Conservation (phyloP, 1,284 basidiomycete genomes). For the Ganoderma meredithae region DNA sequence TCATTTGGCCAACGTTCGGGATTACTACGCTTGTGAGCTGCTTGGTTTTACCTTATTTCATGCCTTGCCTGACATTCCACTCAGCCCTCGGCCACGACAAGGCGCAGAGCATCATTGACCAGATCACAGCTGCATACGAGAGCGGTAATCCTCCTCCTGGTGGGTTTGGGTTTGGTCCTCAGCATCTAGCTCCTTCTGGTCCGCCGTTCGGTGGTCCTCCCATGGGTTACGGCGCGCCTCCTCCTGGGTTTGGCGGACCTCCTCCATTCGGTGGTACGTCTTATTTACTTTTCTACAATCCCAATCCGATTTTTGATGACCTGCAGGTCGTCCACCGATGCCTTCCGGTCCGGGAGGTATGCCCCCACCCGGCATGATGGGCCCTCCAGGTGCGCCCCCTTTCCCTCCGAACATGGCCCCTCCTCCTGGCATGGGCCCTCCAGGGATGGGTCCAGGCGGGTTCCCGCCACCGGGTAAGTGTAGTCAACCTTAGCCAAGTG, state of each 20-base stretch:
- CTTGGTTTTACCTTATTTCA: background rate
- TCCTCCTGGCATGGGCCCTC: conserved; percentile 45
- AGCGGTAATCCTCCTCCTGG: conserved; percentile 83
- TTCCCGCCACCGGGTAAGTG: conserved; percentile 38
- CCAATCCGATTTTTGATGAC: conserved; percentile 18
- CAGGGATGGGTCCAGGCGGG: conserved; percentile 45
- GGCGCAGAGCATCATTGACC: conserved; percentile 95
- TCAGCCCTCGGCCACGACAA: conserved; percentile 94
- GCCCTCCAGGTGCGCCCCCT: conserved; percentile 47
- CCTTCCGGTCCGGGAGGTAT: conserved; percentile 57
- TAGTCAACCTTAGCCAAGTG: background rate
- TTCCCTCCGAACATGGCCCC: conserved; percentile 43
- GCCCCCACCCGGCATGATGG: conserved; percentile 58
- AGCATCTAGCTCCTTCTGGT: conserved; percentile 59
- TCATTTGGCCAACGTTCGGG: conserved; percentile 94
- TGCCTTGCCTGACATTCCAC: conserved; percentile 26
- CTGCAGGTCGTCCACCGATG: conserved; percentile 70
- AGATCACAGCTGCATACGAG: conserved; percentile 93
- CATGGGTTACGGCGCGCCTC: conserved; percentile 54
- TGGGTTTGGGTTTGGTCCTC: conserved; percentile 82
- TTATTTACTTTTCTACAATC: conserved; percentile 10
- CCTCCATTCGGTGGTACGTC: conserved; percentile 59
- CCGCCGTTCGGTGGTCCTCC: conserved; percentile 57
- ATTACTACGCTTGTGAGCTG: conserved; percentile 93
- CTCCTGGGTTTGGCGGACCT: conserved; percentile 45